Evolutionary conservation across 768 basidiomycete genomes (phyloP), one percentile per base, ranked within the genome.

Genomic region (Gloeophyllum trabeum): DNA sequence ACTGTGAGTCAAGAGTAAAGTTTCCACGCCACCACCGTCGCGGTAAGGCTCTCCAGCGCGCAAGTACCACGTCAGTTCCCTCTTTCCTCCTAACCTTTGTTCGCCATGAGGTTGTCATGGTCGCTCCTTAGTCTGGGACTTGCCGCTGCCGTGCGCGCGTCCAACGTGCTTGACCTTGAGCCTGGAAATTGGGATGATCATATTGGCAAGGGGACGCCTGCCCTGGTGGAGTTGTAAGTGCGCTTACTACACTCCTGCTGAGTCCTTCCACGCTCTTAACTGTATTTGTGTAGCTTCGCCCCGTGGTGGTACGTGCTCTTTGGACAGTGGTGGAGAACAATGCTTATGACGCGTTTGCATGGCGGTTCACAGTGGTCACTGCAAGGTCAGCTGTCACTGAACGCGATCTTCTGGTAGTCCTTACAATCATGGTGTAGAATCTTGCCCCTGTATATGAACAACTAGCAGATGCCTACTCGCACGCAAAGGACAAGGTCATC

Each of bases 391-490:
- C 43, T 39, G 28, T 10, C 24, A 28, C 40, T 46, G 22, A 32
- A 36, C 25, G 10, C 1, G 23, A 37, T n/a, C n/a, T 24, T 20
- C 32, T 3, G 28, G 28, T 16, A 32, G 10, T 10, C 6, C n/a
- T 42, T 18, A 25, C 5, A 30, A 39, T n/a, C 24, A 14, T 12
- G n/a, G 25, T 18, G 20, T 52, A 90, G 88, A 89, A 74, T 64
- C 82, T 94, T 46, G 92, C 89, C 0, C 92, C 93, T 3, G 61
- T 65, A 0, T 97, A 88, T 49, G 92, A 94, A 57, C 71, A 93
- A 57, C 76, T 97, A 21, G 92, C 81, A 22, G 85, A 94, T 52
- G 84, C 84, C n/a, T 97, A 78, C 55, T 62, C 73, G 3, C 73
- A 81, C 42, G 76, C 71, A 41, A 82, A 82, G 48, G 80, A 89